Conservation (phyloP, 2,329 filamentous ascomycete genomes). For the Claviceps lovelessii region DNA sequence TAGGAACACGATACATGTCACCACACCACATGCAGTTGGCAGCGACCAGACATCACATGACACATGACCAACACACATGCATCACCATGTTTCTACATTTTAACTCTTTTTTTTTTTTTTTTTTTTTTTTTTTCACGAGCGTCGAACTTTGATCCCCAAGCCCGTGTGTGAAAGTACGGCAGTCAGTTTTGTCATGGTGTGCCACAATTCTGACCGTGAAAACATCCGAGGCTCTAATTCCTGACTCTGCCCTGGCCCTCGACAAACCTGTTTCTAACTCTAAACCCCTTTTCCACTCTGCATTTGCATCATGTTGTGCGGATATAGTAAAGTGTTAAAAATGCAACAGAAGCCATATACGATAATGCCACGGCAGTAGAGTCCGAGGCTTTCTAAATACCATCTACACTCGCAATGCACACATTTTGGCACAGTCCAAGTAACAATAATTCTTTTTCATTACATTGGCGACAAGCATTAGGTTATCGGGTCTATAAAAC, state of each 20-base stretch:
- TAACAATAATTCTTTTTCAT: background rate
- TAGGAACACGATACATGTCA: background rate
- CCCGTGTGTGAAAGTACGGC: too few relatives aligned
- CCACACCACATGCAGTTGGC: too few relatives aligned
- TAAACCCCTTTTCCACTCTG: too few relatives aligned
- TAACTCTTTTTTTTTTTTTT: too few relatives aligned
- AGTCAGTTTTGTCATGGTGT: too few relatives aligned
- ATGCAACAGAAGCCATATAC: background rate
- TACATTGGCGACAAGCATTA: conserved; percentile 4
- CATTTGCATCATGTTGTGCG: background rate
- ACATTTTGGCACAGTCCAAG: background rate
- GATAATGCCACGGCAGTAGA: background rate
- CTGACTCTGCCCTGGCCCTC: background rate
- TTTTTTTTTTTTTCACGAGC: too few relatives aligned
- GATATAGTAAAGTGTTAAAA: background rate
- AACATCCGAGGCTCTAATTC: too few relatives aligned
- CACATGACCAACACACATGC: too few relatives aligned
- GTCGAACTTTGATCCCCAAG: too few relatives aligned
- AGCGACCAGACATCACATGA: background rate
- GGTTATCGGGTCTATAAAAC: conserved; percentile 1
- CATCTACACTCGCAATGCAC: background rate
- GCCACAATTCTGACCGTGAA: too few relatives aligned
- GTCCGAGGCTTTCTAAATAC: background rate
- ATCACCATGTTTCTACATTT: too few relatives aligned
- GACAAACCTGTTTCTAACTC: too few relatives aligned